phyloP scores from a whole-genome alignment of 768 basidiomycete genomes.

The Dentipellis fragilis region DNA sequence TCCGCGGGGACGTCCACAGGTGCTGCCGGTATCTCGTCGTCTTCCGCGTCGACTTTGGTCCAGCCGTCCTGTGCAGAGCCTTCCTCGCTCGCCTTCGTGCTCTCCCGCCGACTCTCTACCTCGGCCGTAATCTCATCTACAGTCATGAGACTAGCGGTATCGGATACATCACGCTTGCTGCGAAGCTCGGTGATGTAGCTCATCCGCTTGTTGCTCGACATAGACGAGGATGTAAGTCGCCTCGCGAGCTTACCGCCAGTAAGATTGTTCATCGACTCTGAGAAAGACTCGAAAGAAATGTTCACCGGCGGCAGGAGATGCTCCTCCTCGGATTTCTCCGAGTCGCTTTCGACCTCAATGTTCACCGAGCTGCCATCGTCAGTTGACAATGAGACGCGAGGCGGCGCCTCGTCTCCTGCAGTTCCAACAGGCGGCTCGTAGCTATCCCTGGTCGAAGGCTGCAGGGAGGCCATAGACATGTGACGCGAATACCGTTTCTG shows the following conservation, averaged over 20 bases:
- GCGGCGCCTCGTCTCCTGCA: constrained; percentile 37
- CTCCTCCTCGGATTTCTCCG: constrained; percentile 32
- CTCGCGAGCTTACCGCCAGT: constrained; percentile 28
- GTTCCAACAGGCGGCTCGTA: constrained; percentile 3
- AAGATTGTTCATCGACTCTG: constrained; percentile 63
- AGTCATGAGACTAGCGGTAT: constrained; percentile 86
- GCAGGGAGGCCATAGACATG: constrained; percentile 35
- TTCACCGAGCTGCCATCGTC: constrained; percentile 49
- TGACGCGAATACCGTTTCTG: constrained; percentile 31
- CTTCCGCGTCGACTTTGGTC: constrained; percentile 44
- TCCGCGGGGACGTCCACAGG: not conserved
- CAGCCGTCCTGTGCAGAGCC: constrained; percentile 45
- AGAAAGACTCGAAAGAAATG: constrained; percentile 68
- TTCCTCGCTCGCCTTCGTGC: constrained; percentile 35
- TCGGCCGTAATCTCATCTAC: constrained; percentile 98
- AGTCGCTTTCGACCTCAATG: constrained; percentile 44
- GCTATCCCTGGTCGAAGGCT: constrained; percentile 18
- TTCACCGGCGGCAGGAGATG: constrained; percentile 71
- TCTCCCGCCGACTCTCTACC: constrained; percentile 63
- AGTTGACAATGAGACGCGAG: constrained; percentile 66
- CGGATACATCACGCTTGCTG: constrained; percentile 74
- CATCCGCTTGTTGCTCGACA: constrained; percentile 67
- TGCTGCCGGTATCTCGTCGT: constrained; percentile 15
- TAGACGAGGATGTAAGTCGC: constrained; percentile 30
- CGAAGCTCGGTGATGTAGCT: constrained; percentile 77